A percentile compares a stretch with the other conserved stretches of the same genome.
phyloP scores from a whole-genome alignment of 2,329 filamentous ascomycete genomes.

The Colletotrichum tropicicola region DNA sequence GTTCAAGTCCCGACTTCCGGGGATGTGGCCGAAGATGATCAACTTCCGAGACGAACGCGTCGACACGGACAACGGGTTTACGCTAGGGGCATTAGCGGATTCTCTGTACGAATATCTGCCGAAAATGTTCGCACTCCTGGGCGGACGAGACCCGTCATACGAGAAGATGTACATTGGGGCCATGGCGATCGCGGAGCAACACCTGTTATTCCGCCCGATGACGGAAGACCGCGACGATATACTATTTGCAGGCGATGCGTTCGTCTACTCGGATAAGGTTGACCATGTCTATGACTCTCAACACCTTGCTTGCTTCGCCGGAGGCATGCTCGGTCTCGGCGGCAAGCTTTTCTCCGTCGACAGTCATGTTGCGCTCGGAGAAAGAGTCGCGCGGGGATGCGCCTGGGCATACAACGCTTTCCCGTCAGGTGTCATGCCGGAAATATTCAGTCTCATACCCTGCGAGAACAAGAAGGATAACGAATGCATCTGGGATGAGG shows the following conservation, averaged over 20 bases:
- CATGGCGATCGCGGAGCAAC: constrained; percentile 61
- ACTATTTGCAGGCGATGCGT: constrained; percentile 57
- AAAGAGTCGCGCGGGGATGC: constrained; percentile 58
- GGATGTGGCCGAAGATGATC: constrained; percentile 75
- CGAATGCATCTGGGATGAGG: constrained; percentile 55
- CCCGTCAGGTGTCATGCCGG: constrained; percentile 61
- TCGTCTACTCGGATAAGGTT: constrained; percentile 29
- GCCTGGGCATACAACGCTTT: constrained; percentile 60
- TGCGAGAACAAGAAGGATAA: constrained; percentile 55
- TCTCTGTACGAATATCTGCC: constrained; percentile 52
- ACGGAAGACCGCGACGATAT: constrained; percentile 69
- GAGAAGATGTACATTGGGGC: constrained; percentile 64
- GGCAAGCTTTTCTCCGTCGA: constrained; percentile 51
- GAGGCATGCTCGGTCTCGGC: constrained; percentile 59
- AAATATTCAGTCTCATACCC: constrained; percentile 51
- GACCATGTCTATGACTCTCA: constrained; percentile 44
- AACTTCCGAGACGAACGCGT: constrained; percentile 63
- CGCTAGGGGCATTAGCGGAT: constrained; percentile 49
- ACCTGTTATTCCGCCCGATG: constrained; percentile 72
- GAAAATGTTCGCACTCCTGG: constrained; percentile 64
- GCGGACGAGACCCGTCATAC: constrained; percentile 64
- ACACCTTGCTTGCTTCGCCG: constrained; percentile 60
- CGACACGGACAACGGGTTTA: constrained; percentile 36
- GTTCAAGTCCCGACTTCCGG: constrained; percentile 72
- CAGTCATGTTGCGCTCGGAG: constrained; percentile 52